Base-by-base conservation (phyloP, 768 basidiomycete species). In the Pisolithus marmoratus region DNA sequence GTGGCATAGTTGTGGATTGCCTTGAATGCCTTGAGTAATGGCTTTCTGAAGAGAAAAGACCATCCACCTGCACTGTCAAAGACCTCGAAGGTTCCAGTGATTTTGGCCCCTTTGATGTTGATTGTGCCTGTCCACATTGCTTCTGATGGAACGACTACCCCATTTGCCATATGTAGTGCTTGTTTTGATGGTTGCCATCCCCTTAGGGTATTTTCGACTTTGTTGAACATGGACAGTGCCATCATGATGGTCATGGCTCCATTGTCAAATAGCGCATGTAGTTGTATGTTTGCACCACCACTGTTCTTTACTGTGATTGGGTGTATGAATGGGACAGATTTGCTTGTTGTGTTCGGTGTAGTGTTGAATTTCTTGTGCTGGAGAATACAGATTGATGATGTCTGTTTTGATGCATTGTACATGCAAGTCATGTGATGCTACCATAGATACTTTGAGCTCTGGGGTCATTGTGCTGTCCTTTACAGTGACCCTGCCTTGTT, bases 91-190 rank as follows among this genome's bases (percentile, higher is more conserved):
- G 38, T 40, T 40, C 38, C 38, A 36, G 38, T 17, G 6, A 34
- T n/a, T 46, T 38, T 19, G 1, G 19, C 14, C 19, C 38, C 24
- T 15, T 38, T 19, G 12, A 48, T 31, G 14, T 2, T 8, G 41
- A 50, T 37, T 2, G 7, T n/a, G 2, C 57, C 57, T 6, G 17
- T 19, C 60, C 58, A 59, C 0, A 9, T 22, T 6, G 52, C 59
- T 17, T 51, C 14, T 4, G 54, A 54, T 14, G 46, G 46, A 2
- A 52, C 46, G 0, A 57, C 19, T 0, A 29, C 11, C 0, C 70
- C 66, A 53, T 68, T 62, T 15, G 70, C 72, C 71, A 74, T 70
- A 3, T 61, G 40, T 7, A 73, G 53, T 8, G 38, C 38, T 19
- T 40, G 38, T 9, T 19, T 40, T 4, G 38, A 40, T 40, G 38